These are phyloP conservation scores for Populus trichocarpa DNA, from an alignment of 441 rosid species.

Conservation along the genomic window DNA sequence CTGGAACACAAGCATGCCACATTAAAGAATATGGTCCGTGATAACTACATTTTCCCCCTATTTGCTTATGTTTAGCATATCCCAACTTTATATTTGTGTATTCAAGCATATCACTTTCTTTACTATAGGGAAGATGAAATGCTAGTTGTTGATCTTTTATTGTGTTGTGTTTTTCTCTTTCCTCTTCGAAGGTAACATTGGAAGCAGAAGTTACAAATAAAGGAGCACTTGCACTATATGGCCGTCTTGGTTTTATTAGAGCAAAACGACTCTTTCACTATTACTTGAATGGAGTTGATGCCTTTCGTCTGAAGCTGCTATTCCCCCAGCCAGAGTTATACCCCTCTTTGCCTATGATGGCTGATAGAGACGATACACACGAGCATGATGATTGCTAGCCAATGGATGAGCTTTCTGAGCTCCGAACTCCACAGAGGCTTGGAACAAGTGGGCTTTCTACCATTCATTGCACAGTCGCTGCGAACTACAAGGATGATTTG, in stretches of 20 bases:
- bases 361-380: not conserved
- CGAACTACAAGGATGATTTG: not conserved
- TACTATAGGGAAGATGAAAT: not conserved
- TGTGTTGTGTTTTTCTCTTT: not conserved
- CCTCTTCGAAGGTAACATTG: slow-evolving; percentile 65
- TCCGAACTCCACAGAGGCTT: not conserved
- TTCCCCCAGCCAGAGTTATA: slow-evolving; percentile 56
- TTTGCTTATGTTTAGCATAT: not conserved
- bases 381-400: not conserved
- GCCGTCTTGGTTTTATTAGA: slow-evolving; percentile 87
- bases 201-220: slow-evolving; percentile 95
- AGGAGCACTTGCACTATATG: slow-evolving; percentile 93
- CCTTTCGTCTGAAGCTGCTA: slow-evolving; percentile 76
- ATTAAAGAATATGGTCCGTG: not conserved
- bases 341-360: slow-evolving; percentile 33
- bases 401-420: not conserved
- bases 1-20: not conserved
- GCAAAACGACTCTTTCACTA: slow-evolving; percentile 84
- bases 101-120: not conserved
- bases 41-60: not conserved
- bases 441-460: not conserved
- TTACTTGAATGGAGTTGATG: slow-evolving; percentile 91
- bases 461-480: not conserved
- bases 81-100: not conserved
- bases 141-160: not conserved